These are phyloP conservation scores for Rhodomyrtus tomentosa DNA, from an alignment of 345 rosid genomes.

Conservation along the genomic window DNA sequence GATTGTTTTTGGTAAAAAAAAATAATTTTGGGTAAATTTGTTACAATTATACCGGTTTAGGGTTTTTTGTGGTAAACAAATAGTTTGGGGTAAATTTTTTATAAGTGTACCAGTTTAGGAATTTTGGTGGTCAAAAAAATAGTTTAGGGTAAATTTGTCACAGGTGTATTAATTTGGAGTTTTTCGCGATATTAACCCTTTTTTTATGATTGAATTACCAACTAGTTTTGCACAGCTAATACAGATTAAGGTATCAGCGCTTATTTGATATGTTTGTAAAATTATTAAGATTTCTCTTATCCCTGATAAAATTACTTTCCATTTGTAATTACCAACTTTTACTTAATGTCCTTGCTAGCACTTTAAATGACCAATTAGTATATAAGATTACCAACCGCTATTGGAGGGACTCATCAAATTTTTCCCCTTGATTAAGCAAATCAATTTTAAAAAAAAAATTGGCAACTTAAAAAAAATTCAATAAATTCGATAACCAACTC, in stretches of 20 bases:
- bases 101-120: no score
- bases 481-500: neutral
- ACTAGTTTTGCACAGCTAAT: neutral
- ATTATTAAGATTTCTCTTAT: neutral
- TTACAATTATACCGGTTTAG: no score
- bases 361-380: neutral
- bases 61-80: no score
- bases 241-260: neutral
- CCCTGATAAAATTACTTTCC: neutral
- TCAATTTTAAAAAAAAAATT: neutral
- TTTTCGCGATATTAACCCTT: no score
- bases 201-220: neutral
- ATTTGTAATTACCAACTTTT: neutral
- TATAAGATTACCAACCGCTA: neutral
- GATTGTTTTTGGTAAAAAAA: no score
- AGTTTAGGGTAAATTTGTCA: no score
- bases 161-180: no score
- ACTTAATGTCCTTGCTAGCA: neutral
- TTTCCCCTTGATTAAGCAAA: neutral
- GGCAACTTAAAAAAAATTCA: neutral
- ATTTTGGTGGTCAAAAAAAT: no score
- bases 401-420: neutral
- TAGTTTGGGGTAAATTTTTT: no score
- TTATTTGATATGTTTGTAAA: neutral
- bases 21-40: no score